Conservation (phyloP, 371 early-diverging fungal species). For the Encephalitozoon cuniculi region DNA sequence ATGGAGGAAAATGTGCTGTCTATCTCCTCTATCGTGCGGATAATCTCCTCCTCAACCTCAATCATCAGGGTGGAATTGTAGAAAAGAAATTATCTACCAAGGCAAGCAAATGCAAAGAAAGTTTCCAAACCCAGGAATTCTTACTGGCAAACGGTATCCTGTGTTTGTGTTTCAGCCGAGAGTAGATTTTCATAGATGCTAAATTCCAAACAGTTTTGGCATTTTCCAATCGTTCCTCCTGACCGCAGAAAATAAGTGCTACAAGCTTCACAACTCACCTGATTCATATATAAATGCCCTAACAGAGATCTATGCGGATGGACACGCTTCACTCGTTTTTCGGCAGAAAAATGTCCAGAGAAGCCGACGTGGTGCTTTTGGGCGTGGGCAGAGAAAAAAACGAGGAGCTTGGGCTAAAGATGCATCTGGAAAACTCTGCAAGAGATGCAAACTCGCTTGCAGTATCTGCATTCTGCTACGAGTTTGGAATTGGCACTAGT, state of each 20-base stretch:
- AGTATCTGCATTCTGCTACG: slow-evolving; percentile 63
- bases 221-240: not conserved
- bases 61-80: slow-evolving; percentile 15
- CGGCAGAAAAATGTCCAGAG: not conserved
- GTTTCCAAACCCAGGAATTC: not conserved
- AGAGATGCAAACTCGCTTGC: slow-evolving; percentile 56
- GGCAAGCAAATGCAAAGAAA: not conserved
- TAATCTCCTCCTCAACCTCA: slow-evolving; percentile 48
- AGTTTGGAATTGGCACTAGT: slow-evolving; percentile 68
- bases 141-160: not conserved
- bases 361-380: slow-evolving; percentile 15
- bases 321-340: not conserved
- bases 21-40: slow-evolving; percentile 46
- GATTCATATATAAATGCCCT: not conserved
- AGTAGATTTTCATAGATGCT: not conserved
- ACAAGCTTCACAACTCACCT: not conserved
- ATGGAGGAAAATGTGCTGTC: slow-evolving; percentile 48
- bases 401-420: slow-evolving; percentile 13
- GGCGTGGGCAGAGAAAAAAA: slow-evolving; percentile 21
- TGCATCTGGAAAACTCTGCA: slow-evolving; percentile 5
- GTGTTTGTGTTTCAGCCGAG: not conserved
- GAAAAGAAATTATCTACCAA: not conserved
- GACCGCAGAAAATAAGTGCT: not conserved
- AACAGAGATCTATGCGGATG: not conserved
- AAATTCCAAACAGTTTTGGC: not conserved